phyloP scores from a whole-genome alignment of 306 rosid genomes.

The Prunus kanzakura region DNA sequence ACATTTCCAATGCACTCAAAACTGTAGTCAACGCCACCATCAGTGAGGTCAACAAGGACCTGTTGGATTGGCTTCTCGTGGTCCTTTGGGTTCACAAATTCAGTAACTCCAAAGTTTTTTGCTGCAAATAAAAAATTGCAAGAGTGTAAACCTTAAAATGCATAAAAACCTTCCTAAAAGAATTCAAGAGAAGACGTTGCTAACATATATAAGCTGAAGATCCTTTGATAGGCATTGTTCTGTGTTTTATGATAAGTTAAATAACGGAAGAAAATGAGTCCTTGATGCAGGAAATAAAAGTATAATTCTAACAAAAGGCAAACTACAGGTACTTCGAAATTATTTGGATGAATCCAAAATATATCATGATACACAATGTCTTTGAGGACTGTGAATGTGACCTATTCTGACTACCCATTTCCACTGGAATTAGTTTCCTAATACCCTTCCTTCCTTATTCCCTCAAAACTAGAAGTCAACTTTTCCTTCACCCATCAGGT shows the following conservation, averaged over 20 bases:
- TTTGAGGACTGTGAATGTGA: background rate
- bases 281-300: background rate
- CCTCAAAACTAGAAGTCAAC: background rate
- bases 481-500: background rate
- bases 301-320: background rate
- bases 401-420: background rate
- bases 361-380: no score
- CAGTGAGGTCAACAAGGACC: constrained; percentile 79
- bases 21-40: constrained; percentile 93
- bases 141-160: background rate
- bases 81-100: constrained; percentile 89
- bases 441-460: background rate
- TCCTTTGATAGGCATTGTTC: background rate
- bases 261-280: background rate
- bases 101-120: constrained; percentile 83
- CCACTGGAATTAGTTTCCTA: background rate
- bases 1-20: constrained; percentile 99
- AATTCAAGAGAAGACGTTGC: background rate
- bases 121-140: constrained; percentile 50
- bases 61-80: constrained; percentile 87
- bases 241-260: background rate
- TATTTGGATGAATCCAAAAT: background rate
- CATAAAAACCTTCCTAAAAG: background rate
- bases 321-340: background rate
- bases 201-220: background rate